Evolutionary conservation across 495 filamentous ascomycete genomes (phyloP).

Genomic region (Letharia columbiana): DNA sequence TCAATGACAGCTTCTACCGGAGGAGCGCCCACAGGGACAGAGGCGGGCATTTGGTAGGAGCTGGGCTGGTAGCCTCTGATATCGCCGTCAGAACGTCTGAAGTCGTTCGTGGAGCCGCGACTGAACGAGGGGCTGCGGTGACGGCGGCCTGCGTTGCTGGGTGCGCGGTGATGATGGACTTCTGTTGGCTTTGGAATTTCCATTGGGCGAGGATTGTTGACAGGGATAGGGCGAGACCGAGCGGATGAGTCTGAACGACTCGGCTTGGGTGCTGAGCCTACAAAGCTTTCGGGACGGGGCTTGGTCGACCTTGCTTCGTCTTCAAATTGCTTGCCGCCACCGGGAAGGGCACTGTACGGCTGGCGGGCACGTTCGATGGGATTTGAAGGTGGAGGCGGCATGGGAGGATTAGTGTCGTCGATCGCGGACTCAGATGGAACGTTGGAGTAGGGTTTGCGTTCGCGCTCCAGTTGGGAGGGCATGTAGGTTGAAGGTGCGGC

Average conservation of each 20-base stretch:
- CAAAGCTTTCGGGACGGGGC: conserved; percentile 18
- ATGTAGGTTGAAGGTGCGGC: conserved; percentile 15
- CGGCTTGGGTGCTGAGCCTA: conserved; percentile 15
- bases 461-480: conserved; percentile 40
- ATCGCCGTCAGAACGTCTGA: conserved; percentile 25
- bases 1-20: conserved; percentile 19
- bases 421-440: conserved; percentile 34
- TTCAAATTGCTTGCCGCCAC: conserved; percentile 48
- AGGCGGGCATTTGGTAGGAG: conserved; percentile 17
- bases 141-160: conserved; percentile 18
- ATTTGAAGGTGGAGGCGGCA: conserved; percentile 22
- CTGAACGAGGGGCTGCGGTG: conserved; percentile 27
- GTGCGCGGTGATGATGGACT: conserved; percentile 22
- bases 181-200: conserved; percentile 23
- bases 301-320: conserved; percentile 27
- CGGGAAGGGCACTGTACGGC: conserved; percentile 49
- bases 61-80: conserved; percentile 17
- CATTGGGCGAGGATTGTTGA: conserved; percentile 12
- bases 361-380: conserved; percentile 52
- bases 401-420: conserved; percentile 42
- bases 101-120: conserved; percentile 17
- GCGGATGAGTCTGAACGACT: conserved; percentile 18
- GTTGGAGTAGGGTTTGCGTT: conserved; percentile 40
- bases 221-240: conserved; percentile 17
- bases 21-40: conserved; percentile 13